Percentiles rank a stretch among this genome's conserved stretches.
Evolutionary conservation across 164 flowering plant genomes (phyloP).

Genomic region (Magnolia kwangsiensis): DNA sequence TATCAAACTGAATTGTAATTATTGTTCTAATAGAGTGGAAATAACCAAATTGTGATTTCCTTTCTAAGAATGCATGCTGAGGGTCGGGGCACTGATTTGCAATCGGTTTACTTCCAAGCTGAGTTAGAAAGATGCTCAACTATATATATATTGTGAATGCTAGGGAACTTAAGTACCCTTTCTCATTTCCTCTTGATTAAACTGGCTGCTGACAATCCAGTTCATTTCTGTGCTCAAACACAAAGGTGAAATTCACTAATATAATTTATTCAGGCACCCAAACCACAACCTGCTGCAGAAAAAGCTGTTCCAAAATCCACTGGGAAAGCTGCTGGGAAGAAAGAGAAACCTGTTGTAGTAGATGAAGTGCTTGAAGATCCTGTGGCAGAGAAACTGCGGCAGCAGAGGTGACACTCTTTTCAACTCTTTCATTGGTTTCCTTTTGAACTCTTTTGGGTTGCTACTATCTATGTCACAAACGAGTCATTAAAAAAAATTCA

Average conservation of each 20-base stretch:
- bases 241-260: background rate
- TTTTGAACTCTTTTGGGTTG: background rate
- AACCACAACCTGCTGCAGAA: slow-evolving; percentile 21
- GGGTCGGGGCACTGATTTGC: too few species aligned
- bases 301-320: slow-evolving; percentile 48
- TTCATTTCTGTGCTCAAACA: background rate
- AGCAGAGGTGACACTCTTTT: slow-evolving; percentile 47
- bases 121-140: too few species aligned
- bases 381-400: slow-evolving; percentile 86
- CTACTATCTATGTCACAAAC: too few species aligned
- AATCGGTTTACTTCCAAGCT: too few species aligned
- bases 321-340: slow-evolving; percentile 24
- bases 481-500: too few species aligned
- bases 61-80: too few species aligned
- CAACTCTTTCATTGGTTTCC: background rate
- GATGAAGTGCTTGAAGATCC: slow-evolving; percentile 70
- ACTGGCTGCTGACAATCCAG: background rate
- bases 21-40: too few species aligned
- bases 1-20: too few species aligned
- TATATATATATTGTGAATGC: too few species aligned
- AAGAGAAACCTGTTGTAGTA: slow-evolving; percentile 41
- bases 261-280: slow-evolving; percentile 11
- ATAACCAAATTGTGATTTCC: too few species aligned
- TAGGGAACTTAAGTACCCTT: too few species aligned
- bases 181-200: too few species aligned